Evolutionary conservation across 139 green algal genomes (phyloP), one percentile per base, ranked within the genome.

Genomic region (Gonium pectorale): DNA sequence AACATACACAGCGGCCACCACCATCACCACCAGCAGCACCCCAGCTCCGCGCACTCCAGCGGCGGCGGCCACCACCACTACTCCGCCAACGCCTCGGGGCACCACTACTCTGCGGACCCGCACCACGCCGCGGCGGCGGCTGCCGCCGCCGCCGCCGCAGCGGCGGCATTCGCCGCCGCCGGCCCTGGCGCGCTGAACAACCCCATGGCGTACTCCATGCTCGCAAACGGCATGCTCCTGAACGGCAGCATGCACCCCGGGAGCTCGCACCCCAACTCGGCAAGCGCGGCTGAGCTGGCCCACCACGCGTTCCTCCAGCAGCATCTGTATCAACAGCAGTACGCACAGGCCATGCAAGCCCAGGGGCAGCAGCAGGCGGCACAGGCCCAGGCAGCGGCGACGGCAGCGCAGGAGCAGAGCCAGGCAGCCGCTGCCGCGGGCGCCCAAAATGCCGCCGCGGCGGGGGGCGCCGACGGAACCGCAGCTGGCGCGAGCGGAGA

Each of bases 181-280:
- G 70, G 70, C 5, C 70, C 64, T 46, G 5, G 13, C n/a, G 46
- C 38, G 22, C 9, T 80, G 52, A 13, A 29, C 72, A 63, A 80
- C 37, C 52, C 72, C 22, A 37, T 49, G 4, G 75, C 75, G 19
- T 82, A 72, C 29, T 40, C 40, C 26, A 82, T 82, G 75, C 71
- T 82, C 29, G 75, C 26, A 8, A 82, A 82, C 29, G 59, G 59
- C n/a, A 72, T 40, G 59, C 75, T 82, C 27, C 40, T 82, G 26
- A 68, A 81, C 40, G 40, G 27, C 27, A 54, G 17, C 26, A 49
- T 79, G 21, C 70, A 79, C 46, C 56, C 15, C 21, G 49, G 49
- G 13, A 1, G 31, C 7, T 3, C 21, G 9, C 69, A 79, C 46
- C 46, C 70, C 31, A 46, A 62, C 70, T 49, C 38, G n/a, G 46